These are phyloP conservation scores for Ambrosia artemisiifolia DNA, from an alignment of 129 eudicot genomes.

Conservation along the genomic window DNA sequence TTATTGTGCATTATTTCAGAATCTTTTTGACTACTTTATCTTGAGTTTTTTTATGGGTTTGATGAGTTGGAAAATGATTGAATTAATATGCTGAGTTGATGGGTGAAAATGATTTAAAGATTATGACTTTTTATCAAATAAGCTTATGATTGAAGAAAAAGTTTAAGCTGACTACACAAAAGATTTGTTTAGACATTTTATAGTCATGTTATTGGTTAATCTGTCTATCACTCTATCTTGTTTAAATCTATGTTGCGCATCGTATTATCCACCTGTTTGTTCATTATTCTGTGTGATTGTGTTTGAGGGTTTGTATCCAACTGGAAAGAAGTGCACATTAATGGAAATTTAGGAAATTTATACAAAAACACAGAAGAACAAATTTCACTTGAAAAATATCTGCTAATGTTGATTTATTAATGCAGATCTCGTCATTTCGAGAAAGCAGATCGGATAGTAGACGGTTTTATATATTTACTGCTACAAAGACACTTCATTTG, in stretches of 20 bases:
- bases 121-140: constrained; percentile 7
- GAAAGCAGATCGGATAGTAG: constrained; percentile 79
- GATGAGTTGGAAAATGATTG: neutral
- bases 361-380: neutral
- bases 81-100: constrained; percentile 11
- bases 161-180: constrained; percentile 3
- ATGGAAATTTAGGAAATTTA: neutral
- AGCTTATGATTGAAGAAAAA: neutral
- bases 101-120: constrained; percentile 12
- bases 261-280: constrained; percentile 7
- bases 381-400: neutral
- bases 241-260: constrained; percentile 9
- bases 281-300: neutral
- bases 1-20: neutral
- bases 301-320: neutral
- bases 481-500: constrained; percentile 84
- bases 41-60: neutral
- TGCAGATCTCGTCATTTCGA: constrained; percentile 79
- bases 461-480: constrained; percentile 79
- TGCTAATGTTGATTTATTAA: constrained; percentile 13
- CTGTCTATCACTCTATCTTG: neutral
- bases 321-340: neutral
- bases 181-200: constrained; percentile 2
- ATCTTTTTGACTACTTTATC: neutral
- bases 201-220: constrained; percentile 3